These are phyloP conservation scores for Aeminium ludgeri DNA, from an alignment of 495 filamentous ascomycete species.

Conservation along the genomic window DNA sequence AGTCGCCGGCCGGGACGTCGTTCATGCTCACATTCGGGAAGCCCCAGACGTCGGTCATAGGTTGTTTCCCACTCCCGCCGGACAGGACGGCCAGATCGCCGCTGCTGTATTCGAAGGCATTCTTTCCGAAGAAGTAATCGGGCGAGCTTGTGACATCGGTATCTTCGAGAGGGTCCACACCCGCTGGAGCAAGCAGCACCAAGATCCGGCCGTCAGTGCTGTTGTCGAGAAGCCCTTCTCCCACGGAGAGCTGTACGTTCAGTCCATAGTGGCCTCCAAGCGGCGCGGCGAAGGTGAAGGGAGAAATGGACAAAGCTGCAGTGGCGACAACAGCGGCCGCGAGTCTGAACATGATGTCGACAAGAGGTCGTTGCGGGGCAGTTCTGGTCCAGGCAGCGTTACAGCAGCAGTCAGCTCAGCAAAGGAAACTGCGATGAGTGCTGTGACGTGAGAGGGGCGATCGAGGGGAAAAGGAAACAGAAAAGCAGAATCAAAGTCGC, in stretches of 20 bases:
- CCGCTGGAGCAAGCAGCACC: slow-evolving; percentile 12
- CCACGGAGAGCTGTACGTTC: slow-evolving; percentile 10
- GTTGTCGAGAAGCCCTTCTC: slow-evolving; percentile 10
- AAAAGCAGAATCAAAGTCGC: too few relatives aligned
- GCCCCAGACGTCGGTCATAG: slow-evolving; percentile 9
- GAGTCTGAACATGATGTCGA: too few relatives aligned
- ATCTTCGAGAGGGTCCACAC: slow-evolving; percentile 12
- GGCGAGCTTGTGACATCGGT: slow-evolving; percentile 13
- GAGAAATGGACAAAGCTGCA: too few relatives aligned
- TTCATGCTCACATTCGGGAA: slow-evolving; percentile 7
- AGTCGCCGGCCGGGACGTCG: slow-evolving; percentile 8
- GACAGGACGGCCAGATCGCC: slow-evolving; percentile 3
- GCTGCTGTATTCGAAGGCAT: slow-evolving; percentile 5
- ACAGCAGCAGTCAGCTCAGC: too few relatives aligned
- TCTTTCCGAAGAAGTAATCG: slow-evolving; percentile 14
- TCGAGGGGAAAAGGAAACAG: too few relatives aligned
- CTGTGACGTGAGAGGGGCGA: too few relatives aligned
- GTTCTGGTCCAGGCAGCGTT: too few relatives aligned
- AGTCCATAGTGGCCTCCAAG: neutral
- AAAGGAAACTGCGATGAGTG: too few relatives aligned
- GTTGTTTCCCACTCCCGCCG: slow-evolving; percentile 1
- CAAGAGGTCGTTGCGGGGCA: too few relatives aligned
- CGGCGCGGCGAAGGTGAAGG: too few relatives aligned
- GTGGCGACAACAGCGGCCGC: too few relatives aligned
- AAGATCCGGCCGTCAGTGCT: slow-evolving; percentile 11